Conservation (phyloP, 2,329 filamentous ascomycete species). For the Alternaria burnsii region DNA sequence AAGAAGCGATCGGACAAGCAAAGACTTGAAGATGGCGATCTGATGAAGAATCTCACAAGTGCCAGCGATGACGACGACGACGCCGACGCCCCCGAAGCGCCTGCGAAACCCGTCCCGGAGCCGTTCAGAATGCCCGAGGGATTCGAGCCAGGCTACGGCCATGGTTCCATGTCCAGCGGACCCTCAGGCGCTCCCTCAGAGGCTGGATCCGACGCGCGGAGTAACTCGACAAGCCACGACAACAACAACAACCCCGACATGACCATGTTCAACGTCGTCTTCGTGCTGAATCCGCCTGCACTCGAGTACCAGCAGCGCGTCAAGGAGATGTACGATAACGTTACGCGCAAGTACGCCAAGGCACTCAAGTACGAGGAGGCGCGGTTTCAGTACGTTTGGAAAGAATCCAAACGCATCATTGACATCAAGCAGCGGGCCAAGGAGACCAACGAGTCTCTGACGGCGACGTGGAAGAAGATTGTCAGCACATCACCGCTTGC, state of each 20-base stretch:
- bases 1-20: slow-evolving; percentile 37
- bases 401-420: slow-evolving; percentile 84
- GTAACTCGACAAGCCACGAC: slow-evolving; percentile 55
- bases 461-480: slow-evolving; percentile 74
- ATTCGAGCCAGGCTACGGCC: slow-evolving; percentile 53
- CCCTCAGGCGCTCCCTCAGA: slow-evolving; percentile 44
- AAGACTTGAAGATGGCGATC: slow-evolving; percentile 29
- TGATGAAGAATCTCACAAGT: slow-evolving; percentile 26
- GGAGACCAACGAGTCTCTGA: slow-evolving; percentile 72
- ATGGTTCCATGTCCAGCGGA: slow-evolving; percentile 40
- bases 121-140: slow-evolving; percentile 46
- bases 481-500: slow-evolving; percentile 79
- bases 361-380: slow-evolving; percentile 93
- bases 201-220: slow-evolving; percentile 51
- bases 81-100: slow-evolving; percentile 14
- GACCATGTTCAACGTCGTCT: slow-evolving; percentile 98
- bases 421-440: slow-evolving; percentile 82
- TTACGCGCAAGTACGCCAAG: slow-evolving; percentile 92
- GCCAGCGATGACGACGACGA: slow-evolving; percentile 24
- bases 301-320: slow-evolving; percentile 77
- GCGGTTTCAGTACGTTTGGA: slow-evolving; percentile 88
- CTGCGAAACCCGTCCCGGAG: slow-evolving; percentile 25
- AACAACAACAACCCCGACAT: slow-evolving; percentile 71
- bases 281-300: slow-evolving; percentile 82
- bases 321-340: slow-evolving; percentile 84